phyloP scores from a whole-genome alignment of 2,329 filamentous ascomycete genomes.

The Monosporascus cannonballus region DNA sequence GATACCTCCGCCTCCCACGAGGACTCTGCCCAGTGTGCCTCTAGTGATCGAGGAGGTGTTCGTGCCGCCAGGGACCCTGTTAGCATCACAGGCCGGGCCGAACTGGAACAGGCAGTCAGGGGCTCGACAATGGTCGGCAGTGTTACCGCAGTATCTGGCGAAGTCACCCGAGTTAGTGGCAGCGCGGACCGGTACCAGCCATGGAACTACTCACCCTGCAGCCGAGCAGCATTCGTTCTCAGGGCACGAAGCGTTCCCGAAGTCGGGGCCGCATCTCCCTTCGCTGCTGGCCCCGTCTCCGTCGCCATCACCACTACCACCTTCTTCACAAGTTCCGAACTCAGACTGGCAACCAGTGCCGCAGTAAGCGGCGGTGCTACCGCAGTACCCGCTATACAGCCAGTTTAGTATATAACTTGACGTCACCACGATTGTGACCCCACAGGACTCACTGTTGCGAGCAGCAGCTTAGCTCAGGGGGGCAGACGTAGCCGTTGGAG shows the following conservation, averaged over 20 bases:
- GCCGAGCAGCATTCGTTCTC: conserved; percentile 34
- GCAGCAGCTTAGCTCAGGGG: conserved; percentile 13
- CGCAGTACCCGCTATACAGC: conserved; percentile 17
- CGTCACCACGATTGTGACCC: not conserved
- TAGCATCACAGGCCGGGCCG: conserved; percentile 56
- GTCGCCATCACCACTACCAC: not conserved
- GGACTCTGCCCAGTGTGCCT: conserved; percentile 45
- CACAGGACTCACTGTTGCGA: conserved; percentile 14
- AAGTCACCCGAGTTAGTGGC: too few species aligned
- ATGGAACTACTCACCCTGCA: conserved; percentile 27
- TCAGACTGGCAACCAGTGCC: conserved; percentile 15
- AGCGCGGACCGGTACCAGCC: too few species aligned
- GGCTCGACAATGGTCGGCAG: conserved; percentile 49
- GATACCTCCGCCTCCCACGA: conserved; percentile 51
- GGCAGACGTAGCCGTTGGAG: conserved; percentile 18
- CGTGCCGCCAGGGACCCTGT: conserved; percentile 44
- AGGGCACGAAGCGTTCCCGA: conserved; percentile 26
- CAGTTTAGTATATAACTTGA: not conserved
- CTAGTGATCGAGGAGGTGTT: conserved; percentile 49
- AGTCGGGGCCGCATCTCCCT: conserved; percentile 39
- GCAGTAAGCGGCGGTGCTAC: conserved; percentile 19
- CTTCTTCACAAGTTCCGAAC: conserved; percentile 12
- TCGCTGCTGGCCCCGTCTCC: conserved; percentile 30
- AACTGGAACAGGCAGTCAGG: conserved; percentile 57
- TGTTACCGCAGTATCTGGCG: conserved; percentile 48